These are phyloP conservation scores for Teunomyces panamensis DNA, from an alignment of 805 yeast genomes.

Conservation along the genomic window DNA sequence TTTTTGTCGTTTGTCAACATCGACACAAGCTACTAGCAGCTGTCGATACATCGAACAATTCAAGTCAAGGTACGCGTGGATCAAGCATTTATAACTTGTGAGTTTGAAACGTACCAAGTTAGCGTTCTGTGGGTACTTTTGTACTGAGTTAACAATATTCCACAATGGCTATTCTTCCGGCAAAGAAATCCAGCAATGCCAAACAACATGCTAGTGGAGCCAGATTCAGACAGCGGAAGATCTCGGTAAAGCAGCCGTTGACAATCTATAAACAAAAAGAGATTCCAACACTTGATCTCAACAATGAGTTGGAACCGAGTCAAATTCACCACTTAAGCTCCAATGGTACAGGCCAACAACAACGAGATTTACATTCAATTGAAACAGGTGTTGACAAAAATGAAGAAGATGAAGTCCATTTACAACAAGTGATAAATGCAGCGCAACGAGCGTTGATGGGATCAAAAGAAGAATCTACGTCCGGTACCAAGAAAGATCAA, in stretches of 20 bases:
- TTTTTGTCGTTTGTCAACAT: neutral
- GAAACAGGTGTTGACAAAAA: conserved; percentile 98
- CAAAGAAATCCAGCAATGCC: conserved; percentile 32
- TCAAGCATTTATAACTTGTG: neutral
- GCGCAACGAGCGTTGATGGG: conserved; percentile 59
- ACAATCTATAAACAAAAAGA: conserved; percentile 76
- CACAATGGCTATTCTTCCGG: conserved; percentile 41
- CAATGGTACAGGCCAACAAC: conserved; percentile 58
- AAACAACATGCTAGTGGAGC: conserved; percentile 45
- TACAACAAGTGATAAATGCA: conserved; percentile 86
- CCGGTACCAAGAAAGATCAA: conserved; percentile 9
- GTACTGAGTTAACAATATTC: neutral
- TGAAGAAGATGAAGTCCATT: conserved; percentile 95
- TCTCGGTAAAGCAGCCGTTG: conserved; percentile 84
- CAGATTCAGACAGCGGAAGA: conserved; percentile 90
- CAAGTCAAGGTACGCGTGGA: neutral
- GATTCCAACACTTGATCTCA: conserved; percentile 66
- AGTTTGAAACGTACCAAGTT: neutral
- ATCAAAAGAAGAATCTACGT: conserved; percentile 12
- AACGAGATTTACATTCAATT: conserved; percentile 81
- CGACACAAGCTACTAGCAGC: neutral
- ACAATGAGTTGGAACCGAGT: conserved; percentile 40
- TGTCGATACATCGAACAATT: neutral
- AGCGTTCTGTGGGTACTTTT: neutral
- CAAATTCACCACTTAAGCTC: conserved; percentile 39